phyloP scores from a whole-genome alignment of 345 rosid genomes.

The Erysimum cheiranthoides region DNA sequence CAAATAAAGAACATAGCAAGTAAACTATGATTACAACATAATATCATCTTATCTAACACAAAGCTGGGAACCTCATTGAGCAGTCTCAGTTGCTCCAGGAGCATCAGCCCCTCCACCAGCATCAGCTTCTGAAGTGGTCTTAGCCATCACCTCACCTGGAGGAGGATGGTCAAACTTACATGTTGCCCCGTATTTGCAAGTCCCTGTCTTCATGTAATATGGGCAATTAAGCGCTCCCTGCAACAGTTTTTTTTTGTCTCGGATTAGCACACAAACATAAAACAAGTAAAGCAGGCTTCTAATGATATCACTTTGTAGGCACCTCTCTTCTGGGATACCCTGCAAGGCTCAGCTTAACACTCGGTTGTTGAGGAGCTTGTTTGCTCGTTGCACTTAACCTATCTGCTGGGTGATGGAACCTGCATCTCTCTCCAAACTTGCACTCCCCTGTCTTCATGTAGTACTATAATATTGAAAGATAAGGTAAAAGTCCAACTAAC shows the following conservation, averaged over 20 bases:
- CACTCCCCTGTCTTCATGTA: conserved; percentile 97
- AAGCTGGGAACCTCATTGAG: conserved; percentile 32
- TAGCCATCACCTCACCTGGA: conserved; percentile 85
- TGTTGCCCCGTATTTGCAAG: conserved; percentile 80
- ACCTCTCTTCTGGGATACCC: conserved; percentile 99
- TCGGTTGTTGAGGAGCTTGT: conserved; percentile 53
- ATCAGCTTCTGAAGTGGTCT: conserved; percentile 51
- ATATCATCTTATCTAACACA: conserved; percentile 41
- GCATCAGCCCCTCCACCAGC: conserved; percentile 36
- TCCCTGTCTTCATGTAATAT: conserved; percentile 92
- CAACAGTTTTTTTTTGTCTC: conserved; percentile 21
- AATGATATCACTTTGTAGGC: conserved; percentile 10
- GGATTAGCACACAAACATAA: conserved; percentile 18
- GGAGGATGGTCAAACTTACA: conserved; percentile 98
- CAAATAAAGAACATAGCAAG: conserved; percentile 21
- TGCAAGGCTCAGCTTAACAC: conserved; percentile 83
- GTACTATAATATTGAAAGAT: conserved; percentile 51
- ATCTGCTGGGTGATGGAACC: conserved; percentile 83
- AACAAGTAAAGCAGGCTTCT: conserved; percentile 22
- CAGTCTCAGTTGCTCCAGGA: conserved; percentile 18
- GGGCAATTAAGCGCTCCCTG: conserved; percentile 86
- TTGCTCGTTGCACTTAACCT: conserved; percentile 54
- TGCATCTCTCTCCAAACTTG: conserved; percentile 86
- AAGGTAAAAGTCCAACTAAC: conserved; percentile 17
- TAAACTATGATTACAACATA: conserved; percentile 39